Base-by-base conservation (phyloP, 2,329 filamentous ascomycete species). In the Fusarium dimerum region DNA sequence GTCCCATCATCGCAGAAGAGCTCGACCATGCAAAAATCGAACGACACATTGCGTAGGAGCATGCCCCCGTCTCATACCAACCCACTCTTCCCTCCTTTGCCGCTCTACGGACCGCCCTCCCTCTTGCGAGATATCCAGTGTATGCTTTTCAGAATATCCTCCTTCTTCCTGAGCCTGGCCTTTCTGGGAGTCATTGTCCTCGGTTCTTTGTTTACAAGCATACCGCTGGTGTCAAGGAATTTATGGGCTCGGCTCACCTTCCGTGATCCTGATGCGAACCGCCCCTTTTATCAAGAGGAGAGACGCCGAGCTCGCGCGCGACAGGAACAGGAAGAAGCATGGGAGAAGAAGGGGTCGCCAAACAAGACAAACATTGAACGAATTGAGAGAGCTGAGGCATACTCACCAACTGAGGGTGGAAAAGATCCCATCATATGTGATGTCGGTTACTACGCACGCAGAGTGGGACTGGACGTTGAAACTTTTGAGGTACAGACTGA, bases 391-490 rank as follows among this genome's bases (percentile, higher is more conserved):
- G 69, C 72, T 11, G 78, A 83, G 9, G 81, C 84, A n/a, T 95
- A 83, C 60, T 71, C 84, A 1, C 89, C 90, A 0, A 84, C 87
- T 2, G 91, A 94, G 71, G 91, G 91, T 15, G 92, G 92, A 0
- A 83, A 81, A 7, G 93, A 97, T 69, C 86, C 83, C 3, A 75
- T 97, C 8, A 73, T 89, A 8, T 90, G 89, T 64, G 89, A 97
- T 63, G 83, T 92, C 17, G 81, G 81, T 3, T 94, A 97, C 68
- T 97, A 97, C 67, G 92, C 93, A 2, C 81, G 90, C 17, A 80
- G 92, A 12, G 91, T 96, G 13, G 93, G 93, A 1, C 79, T 97
- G 1, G 91, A 97, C 55, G 83, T 91, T 20, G 92, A 97, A 66
- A 82, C 82, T 10, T 90, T 91, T 64, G 79, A 89, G 45, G 92